phyloP scores from a whole-genome alignment of 768 basidiomycete genomes.

The Phylloporus arenicola region DNA sequence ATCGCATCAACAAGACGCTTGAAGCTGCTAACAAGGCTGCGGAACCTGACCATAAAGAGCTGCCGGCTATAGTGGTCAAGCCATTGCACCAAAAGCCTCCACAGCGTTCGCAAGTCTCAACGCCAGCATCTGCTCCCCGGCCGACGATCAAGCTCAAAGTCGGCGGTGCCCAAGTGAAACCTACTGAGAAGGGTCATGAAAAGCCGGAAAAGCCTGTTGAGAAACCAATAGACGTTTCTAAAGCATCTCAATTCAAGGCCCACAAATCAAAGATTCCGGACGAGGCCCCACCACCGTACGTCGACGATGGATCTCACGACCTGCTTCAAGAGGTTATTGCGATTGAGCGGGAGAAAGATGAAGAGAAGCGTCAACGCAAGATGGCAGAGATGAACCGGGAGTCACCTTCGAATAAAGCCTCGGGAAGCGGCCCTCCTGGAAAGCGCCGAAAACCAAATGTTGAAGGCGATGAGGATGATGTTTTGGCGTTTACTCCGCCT shows the following conservation, averaged over 20 bases:
- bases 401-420: slow-evolving; percentile 34
- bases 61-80: slow-evolving; percentile 25
- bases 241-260: slow-evolving; percentile 34
- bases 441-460: slow-evolving; percentile 54
- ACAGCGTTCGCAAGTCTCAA: slow-evolving; percentile 8
- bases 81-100: slow-evolving; percentile 16
- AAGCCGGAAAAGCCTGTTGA: slow-evolving; percentile 23
- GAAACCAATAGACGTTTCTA: slow-evolving; percentile 30
- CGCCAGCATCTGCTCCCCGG: slow-evolving; percentile 34
- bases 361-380: slow-evolving; percentile 45
- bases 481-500: slow-evolving; percentile 57
- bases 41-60: slow-evolving; percentile 18
- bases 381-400: slow-evolving; percentile 37
- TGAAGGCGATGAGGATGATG: slow-evolving; percentile 52
- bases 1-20: slow-evolving; percentile 77
- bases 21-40: slow-evolving; percentile 54
- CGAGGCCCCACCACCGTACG: slow-evolving; percentile 57
- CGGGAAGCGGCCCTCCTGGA: slow-evolving; percentile 34
- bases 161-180: slow-evolving; percentile 34
- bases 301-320: slow-evolving; percentile 80
- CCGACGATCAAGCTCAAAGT: slow-evolving; percentile 70
- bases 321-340: slow-evolving; percentile 78
- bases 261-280: slow-evolving; percentile 43
- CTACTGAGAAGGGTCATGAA: slow-evolving; percentile 27
- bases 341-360: slow-evolving; percentile 63